Percentiles rank a stretch among this genome's conserved stretches.
Conservation (phyloP, 768 basidiomycete genomes). For the Suillus fuscotomentosus region DNA sequence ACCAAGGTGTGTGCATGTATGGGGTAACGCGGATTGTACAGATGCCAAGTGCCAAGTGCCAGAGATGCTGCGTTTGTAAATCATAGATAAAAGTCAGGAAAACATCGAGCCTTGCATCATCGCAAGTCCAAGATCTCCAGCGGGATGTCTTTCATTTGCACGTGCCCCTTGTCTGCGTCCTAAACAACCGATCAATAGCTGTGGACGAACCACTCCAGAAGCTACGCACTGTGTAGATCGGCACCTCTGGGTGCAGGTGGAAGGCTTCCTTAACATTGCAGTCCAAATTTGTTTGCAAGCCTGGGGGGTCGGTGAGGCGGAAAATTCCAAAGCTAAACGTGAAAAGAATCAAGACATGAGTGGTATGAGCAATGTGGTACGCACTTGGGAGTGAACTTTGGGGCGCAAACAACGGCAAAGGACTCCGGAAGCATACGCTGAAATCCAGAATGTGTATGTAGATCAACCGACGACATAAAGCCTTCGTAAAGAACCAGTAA, state of each 20-base stretch:
- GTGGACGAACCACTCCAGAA: not conserved
- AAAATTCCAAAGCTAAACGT: conserved; percentile 72
- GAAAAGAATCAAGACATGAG: not conserved
- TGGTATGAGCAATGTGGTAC: too few species aligned
- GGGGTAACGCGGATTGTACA: conserved; percentile 1
- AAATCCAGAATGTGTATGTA: conserved; percentile 90
- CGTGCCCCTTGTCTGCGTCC: conserved; percentile 87
- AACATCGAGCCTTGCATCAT: conserved; percentile 11
- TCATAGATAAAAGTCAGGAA: not conserved
- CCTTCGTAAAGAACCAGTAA: conserved; percentile 35
- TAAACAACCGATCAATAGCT: conserved; percentile 23
- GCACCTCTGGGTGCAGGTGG: conserved; percentile 81
- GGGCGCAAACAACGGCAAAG: too few species aligned
- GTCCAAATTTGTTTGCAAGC: conserved; percentile 64
- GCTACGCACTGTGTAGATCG: conserved; percentile 73
- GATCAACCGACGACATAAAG: conserved; percentile 93
- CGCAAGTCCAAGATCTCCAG: conserved; percentile 87
- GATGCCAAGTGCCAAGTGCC: not conserved
- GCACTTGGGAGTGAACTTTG: too few species aligned
- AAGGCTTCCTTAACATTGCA: conserved; percentile 77
- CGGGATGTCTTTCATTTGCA: conserved; percentile 67
- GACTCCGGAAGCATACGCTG: conserved; percentile 90
- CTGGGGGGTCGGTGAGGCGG: conserved; percentile 86
- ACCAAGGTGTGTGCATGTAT: not conserved
- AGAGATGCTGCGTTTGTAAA: not conserved